Evolutionary conservation across 2,329 filamentous ascomycete genomes (phyloP).

Genomic region (Myriosclerotinia scirpicola): DNA sequence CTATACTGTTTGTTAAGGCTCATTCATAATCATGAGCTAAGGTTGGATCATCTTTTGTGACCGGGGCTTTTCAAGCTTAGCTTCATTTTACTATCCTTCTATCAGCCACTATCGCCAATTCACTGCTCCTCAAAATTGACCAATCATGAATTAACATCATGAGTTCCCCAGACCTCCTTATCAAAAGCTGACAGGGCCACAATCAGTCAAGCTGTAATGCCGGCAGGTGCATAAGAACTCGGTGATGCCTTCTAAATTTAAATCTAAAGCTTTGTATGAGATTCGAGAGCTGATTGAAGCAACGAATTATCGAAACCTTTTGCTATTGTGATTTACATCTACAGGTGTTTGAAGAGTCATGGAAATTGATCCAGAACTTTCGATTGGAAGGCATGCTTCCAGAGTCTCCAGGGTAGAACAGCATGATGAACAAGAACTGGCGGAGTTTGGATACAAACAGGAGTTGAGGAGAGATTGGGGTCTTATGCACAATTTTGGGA

Average conservation of each 20-base stretch:
- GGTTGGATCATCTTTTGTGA: not conserved
- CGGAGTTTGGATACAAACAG: slow-evolving; percentile 60
- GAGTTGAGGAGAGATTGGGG: slow-evolving; percentile 59
- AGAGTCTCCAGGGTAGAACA: slow-evolving; percentile 26
- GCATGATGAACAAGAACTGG: slow-evolving; percentile 52
- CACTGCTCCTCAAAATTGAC: not conserved
- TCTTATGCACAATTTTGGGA: slow-evolving; percentile 59
- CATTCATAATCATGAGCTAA: not conserved
- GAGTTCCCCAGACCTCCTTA: slow-evolving; percentile 17
- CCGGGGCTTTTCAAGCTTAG: not conserved
- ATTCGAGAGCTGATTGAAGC: not conserved
- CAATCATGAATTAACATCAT: slow-evolving; percentile 7
- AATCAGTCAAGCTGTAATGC: slow-evolving; percentile 7
- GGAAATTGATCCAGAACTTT: slow-evolving; percentile 16
- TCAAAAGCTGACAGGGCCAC: slow-evolving; percentile 20
- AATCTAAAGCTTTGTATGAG: not conserved
- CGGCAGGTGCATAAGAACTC: slow-evolving; percentile 19
- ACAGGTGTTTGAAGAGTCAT: slow-evolving; percentile 1
- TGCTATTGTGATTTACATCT: not conserved
- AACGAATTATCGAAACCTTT: not conserved
- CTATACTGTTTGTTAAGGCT: not conserved
- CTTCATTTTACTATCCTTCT: slow-evolving; percentile 1
- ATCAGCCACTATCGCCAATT: slow-evolving; percentile 17
- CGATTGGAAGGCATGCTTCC: slow-evolving; percentile 25
- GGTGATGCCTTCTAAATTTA: slow-evolving; percentile 6